Evolutionary conservation across 192 early-diverging fungal genomes (phyloP).

Genomic region (Ramicandelaber brevisporus): DNA sequence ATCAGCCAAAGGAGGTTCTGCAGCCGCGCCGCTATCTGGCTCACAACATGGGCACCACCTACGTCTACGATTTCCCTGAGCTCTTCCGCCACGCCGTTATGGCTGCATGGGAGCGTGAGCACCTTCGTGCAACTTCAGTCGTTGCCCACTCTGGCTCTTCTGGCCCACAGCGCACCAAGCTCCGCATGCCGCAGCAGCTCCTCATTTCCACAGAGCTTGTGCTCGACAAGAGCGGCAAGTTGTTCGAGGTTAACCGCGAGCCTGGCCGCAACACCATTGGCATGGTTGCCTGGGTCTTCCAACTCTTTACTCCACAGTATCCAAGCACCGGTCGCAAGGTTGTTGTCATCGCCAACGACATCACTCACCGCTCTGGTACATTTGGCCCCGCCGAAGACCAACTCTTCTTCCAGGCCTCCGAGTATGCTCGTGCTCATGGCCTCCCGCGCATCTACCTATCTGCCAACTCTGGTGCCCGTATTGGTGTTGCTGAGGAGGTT

Average conservation of each 20-base stretch:
- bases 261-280: slow-evolving; percentile 78
- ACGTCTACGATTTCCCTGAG: slow-evolving; percentile 97
- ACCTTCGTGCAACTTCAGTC: no score
- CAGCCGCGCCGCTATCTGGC: slow-evolving; percentile 95
- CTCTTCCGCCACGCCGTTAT: slow-evolving; percentile 77
- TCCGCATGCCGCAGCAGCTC: slow-evolving; percentile 30
- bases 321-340: slow-evolving; percentile 62
- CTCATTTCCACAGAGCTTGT: slow-evolving; percentile 68
- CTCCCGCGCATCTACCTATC: slow-evolving; percentile 85
- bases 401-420: slow-evolving; percentile 78
- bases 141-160: slow-evolving; percentile 6
- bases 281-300: slow-evolving; percentile 90
- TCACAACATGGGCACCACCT: slow-evolving; percentile 92
- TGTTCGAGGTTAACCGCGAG: slow-evolving; percentile 51
- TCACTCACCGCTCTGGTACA: slow-evolving; percentile 89
- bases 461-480: slow-evolving; percentile 96
- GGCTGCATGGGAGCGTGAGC: slow-evolving; percentile 50
- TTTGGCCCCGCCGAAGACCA: slow-evolving; percentile 86
- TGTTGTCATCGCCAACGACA: slow-evolving; percentile 94
- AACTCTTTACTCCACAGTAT: slow-evolving; percentile 76
- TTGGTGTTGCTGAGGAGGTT: slow-evolving; percentile 88
- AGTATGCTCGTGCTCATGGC: slow-evolving; percentile 61
- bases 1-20: slow-evolving; percentile 84
- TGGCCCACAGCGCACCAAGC: slow-evolving; percentile 7
- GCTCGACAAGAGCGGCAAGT: slow-evolving; percentile 47